These are phyloP conservation scores for Chaetomiaceae sp. DNA, from an alignment of 2,329 filamentous ascomycete genomes.

Conservation along the genomic window DNA sequence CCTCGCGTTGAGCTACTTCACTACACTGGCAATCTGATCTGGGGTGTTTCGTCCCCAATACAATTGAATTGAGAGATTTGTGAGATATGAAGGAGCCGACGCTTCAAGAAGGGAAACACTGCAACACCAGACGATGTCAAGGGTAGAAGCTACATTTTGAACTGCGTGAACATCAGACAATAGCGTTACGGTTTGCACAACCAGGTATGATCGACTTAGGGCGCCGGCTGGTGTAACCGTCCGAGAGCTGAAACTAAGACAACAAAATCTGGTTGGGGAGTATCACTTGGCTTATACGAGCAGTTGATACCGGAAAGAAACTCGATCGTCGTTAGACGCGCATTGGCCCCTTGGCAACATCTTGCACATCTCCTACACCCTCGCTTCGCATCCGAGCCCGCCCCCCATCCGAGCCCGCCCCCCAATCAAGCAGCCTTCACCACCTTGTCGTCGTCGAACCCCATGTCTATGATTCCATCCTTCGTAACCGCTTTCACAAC, in stretches of 20 bases:
- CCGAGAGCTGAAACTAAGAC: conserved; percentile 12
- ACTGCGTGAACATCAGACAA: too few species aligned
- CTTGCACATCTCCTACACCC: too few species aligned
- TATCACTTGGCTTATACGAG: conserved; percentile 7
- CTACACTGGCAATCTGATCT: too few species aligned
- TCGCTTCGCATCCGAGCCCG: too few species aligned
- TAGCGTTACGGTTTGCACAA: too few species aligned
- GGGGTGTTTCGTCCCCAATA: too few species aligned
- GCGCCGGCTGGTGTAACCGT: conserved; percentile 7
- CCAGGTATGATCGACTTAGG: conserved; percentile 14
- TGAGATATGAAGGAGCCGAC: too few species aligned
- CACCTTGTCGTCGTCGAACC: conserved; percentile 75
- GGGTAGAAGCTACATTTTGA: too few species aligned
- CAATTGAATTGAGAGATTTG: too few species aligned
- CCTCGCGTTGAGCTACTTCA: too few species aligned
- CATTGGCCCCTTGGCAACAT: conserved; percentile 21
- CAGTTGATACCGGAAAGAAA: conserved; percentile 6
- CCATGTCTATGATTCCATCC: conserved; percentile 79
- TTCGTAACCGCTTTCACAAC: conserved; percentile 90
- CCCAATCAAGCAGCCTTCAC: conserved; percentile 51
- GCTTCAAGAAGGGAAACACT: too few species aligned
- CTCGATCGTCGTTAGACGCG: conserved; percentile 4
- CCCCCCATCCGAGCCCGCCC: conserved; percentile 1
- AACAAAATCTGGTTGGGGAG: not conserved
- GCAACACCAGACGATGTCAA: too few species aligned